Conservation (phyloP, 2,329 filamentous ascomycete genomes). For the Apiospora saccharicola region DNA sequence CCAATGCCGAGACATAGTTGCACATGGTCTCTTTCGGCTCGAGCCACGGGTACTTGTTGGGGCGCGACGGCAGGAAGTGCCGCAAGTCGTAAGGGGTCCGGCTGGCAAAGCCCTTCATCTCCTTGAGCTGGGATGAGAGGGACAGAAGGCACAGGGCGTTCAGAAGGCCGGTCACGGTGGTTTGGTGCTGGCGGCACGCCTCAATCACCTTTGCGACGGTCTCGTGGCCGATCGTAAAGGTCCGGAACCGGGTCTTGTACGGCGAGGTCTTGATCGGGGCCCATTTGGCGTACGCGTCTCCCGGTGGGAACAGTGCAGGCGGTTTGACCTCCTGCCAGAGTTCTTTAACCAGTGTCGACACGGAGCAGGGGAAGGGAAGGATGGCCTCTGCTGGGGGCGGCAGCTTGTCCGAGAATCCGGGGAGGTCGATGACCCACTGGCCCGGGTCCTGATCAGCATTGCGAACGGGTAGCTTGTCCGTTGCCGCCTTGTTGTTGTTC, state of each 20-base stretch:
- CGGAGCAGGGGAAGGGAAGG: constrained; percentile 32
- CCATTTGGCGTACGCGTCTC: constrained; percentile 33
- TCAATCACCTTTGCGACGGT: constrained; percentile 32
- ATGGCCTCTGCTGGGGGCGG: constrained; percentile 38
- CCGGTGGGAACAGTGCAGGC: constrained; percentile 26
- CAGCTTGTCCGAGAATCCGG: neutral
- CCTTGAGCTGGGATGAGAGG: constrained; percentile 23
- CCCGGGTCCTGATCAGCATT: constrained; percentile 21
- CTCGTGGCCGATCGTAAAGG: constrained; percentile 32
- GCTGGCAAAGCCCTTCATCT: constrained; percentile 26
- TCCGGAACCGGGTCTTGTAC: constrained; percentile 33
- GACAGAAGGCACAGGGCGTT: constrained; percentile 36
- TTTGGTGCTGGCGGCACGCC: constrained; percentile 37
- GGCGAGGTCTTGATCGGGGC: constrained; percentile 32
- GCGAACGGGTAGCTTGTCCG: constrained; percentile 25
- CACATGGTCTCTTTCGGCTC: constrained; percentile 30
- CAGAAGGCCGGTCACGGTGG: constrained; percentile 42
- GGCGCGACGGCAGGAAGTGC: constrained; percentile 32
- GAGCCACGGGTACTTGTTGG: constrained; percentile 30
- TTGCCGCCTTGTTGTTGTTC: constrained; percentile 31
- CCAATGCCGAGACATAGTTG: constrained; percentile 30
- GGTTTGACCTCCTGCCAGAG: constrained; percentile 34
- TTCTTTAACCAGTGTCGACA: constrained; percentile 30
- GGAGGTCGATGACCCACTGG: neutral
- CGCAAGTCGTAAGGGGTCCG: neutral